Evolutionary conservation across 495 filamentous ascomycete genomes (phyloP).

Genomic region (Penicillium cataractarum): DNA sequence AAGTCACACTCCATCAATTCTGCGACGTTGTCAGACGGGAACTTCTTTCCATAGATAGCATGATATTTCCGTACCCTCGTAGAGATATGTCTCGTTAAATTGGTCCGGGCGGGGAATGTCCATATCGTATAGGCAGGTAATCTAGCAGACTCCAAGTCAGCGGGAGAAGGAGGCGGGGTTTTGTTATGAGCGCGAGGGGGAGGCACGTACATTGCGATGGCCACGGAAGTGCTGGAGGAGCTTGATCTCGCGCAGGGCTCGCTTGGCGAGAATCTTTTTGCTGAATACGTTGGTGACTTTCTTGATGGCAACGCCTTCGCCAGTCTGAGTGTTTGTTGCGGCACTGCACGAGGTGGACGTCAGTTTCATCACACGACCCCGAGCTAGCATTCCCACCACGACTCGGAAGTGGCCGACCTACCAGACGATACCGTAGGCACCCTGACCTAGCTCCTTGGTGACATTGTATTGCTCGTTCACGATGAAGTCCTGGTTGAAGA

Average conservation of each 20-base stretch:
- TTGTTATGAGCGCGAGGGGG: constrained; percentile 11
- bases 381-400: not conserved
- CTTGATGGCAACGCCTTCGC: constrained; percentile 98
- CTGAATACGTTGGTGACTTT: constrained; percentile 99
- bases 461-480: constrained; percentile 98
- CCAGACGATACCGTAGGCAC: constrained; percentile 99
- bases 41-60: not conserved
- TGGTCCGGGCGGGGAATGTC: constrained; percentile 97
- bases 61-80: constrained; percentile 70
- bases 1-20: constrained; percentile 99
- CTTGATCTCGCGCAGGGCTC: constrained; percentile 97
- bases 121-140: constrained; percentile 99
- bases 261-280: constrained; percentile 99
- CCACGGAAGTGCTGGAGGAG: constrained; percentile 97
- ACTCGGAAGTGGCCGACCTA: constrained; percentile 47
- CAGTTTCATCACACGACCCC: not conserved
- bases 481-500: constrained; percentile 99
- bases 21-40: constrained; percentile 40
- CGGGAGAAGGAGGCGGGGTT: constrained; percentile 1
- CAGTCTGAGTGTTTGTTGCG: constrained; percentile 86
- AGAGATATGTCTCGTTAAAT: constrained; percentile 99
- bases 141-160: constrained; percentile 58
- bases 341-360: constrained; percentile 59
- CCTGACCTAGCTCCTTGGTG: constrained; percentile 97
- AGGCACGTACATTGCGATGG: constrained; percentile 67